Evolutionary conservation across 148 eudicot genomes (phyloP).

Genomic region (Talinum fruticosum): DNA sequence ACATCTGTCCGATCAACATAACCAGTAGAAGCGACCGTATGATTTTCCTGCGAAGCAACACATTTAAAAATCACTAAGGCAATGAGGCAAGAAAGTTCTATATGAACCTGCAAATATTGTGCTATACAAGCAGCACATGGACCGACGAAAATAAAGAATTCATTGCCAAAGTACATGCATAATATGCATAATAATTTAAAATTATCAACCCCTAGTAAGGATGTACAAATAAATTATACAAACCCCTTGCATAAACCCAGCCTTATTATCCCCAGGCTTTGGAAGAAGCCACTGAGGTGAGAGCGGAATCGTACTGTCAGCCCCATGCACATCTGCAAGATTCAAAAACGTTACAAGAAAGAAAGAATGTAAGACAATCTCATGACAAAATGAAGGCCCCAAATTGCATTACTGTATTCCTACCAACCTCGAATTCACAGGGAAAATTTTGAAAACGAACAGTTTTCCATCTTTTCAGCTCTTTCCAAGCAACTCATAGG

Average conservation of each 20-base stretch:
- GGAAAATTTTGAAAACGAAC: background rate
- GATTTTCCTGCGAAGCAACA: constrained; percentile 56
- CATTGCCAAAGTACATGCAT: background rate
- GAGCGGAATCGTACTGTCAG: constrained; percentile 75
- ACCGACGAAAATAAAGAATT: background rate
- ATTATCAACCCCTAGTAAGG: constrained; percentile 7
- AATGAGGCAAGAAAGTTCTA: background rate
- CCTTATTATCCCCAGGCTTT: constrained; percentile 78
- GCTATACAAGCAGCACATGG: background rate
- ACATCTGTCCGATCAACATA: constrained; percentile 38
- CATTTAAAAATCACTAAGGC: background rate
- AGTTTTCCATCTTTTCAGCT: background rate
- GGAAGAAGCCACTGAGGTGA: constrained; percentile 97
- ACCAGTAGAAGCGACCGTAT: constrained; percentile 40
- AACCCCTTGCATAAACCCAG: constrained; percentile 65
- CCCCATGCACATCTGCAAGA: constrained; percentile 63
- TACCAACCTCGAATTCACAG: background rate
- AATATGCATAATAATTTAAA: background rate
- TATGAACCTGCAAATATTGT: background rate
- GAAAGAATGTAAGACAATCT: constrained; percentile 3
- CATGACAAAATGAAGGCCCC: background rate
- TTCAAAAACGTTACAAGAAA: constrained; percentile 8
- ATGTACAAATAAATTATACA: constrained; percentile 24
- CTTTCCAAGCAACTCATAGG: background rate
- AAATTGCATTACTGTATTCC: background rate